Evolutionary conservation across 2,329 filamentous ascomycete genomes (phyloP).

Genomic region (Claviceps capensis): DNA sequence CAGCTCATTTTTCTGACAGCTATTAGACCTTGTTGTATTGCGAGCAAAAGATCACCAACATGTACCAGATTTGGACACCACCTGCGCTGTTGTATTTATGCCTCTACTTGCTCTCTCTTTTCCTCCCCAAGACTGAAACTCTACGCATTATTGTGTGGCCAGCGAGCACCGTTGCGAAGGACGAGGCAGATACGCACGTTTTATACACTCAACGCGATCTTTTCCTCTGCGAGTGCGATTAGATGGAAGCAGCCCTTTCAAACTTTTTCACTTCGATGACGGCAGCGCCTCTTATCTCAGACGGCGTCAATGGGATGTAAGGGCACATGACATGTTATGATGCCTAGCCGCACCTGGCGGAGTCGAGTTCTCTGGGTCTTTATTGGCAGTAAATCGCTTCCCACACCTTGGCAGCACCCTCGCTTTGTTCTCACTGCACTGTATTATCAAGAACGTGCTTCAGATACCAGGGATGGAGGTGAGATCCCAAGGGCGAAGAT

Average conservation of each 20-base stretch:
- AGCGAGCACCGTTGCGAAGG: background rate
- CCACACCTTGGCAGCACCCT: background rate
- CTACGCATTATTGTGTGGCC: background rate
- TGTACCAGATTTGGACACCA: background rate
- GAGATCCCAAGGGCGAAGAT: background rate
- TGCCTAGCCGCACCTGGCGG: slow-evolving; percentile 1
- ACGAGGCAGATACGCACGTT: background rate
- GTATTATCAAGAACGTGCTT: background rate
- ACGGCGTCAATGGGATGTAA: background rate
- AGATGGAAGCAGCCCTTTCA: background rate
- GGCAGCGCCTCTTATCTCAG: slow-evolving; percentile 2
- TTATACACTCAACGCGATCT: background rate
- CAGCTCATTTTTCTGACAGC: background rate
- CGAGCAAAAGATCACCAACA: background rate
- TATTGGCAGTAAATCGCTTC: slow-evolving; percentile 4
- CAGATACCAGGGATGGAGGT: background rate
- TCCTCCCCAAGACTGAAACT: background rate
- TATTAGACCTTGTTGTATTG: background rate
- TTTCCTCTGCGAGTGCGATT: background rate
- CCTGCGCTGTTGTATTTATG: background rate
- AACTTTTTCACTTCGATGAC: background rate
- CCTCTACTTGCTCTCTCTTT: no score
- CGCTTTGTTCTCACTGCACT: background rate
- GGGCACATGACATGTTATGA: background rate
- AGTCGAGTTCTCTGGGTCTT: background rate